These are phyloP conservation scores for Spathaspora girioi DNA, from an alignment of 805 yeast species.

Conservation along the genomic window DNA sequence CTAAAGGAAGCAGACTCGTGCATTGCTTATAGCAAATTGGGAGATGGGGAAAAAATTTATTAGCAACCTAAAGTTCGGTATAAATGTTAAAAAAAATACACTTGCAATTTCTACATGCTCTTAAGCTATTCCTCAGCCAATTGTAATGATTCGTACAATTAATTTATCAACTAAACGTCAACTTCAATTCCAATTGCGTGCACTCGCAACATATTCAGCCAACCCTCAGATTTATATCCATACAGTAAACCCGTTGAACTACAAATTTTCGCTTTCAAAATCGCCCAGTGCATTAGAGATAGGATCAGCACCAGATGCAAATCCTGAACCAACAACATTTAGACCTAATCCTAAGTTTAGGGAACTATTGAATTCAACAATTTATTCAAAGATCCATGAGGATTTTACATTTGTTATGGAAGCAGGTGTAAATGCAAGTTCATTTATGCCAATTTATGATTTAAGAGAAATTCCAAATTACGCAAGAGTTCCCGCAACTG, in stretches of 20 bases:
- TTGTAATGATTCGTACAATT: slow-evolving; percentile 3
- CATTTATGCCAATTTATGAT: slow-evolving; percentile 70
- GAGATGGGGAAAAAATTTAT: too few species aligned
- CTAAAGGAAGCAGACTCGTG: too few species aligned
- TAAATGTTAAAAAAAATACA: not conserved
- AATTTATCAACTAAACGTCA: not conserved
- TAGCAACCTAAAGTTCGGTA: not conserved
- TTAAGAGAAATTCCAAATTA: slow-evolving; percentile 60
- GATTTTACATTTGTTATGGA: slow-evolving; percentile 57
- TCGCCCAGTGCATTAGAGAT: slow-evolving; percentile 19
- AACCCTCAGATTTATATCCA: slow-evolving; percentile 19
- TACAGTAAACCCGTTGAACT: slow-evolving; percentile 7
- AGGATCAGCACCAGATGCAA: slow-evolving; percentile 12
- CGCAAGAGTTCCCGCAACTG: slow-evolving; percentile 67
- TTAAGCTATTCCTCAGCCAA: not conserved
- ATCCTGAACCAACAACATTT: slow-evolving; percentile 18
- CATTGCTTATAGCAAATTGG: too few species aligned
- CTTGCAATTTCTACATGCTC: not conserved
- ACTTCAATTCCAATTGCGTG: slow-evolving; percentile 2
- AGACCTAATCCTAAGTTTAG: slow-evolving; percentile 24
- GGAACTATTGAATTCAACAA: slow-evolving; percentile 21
- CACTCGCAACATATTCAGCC: slow-evolving; percentile 9
- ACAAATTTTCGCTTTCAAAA: slow-evolving; percentile 17
- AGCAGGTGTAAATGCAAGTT: slow-evolving; percentile 48
- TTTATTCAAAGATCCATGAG: slow-evolving; percentile 21